These are phyloP conservation scores for Tulasnella sp. DNA, from an alignment of 768 basidiomycete species.

Conservation along the genomic window DNA sequence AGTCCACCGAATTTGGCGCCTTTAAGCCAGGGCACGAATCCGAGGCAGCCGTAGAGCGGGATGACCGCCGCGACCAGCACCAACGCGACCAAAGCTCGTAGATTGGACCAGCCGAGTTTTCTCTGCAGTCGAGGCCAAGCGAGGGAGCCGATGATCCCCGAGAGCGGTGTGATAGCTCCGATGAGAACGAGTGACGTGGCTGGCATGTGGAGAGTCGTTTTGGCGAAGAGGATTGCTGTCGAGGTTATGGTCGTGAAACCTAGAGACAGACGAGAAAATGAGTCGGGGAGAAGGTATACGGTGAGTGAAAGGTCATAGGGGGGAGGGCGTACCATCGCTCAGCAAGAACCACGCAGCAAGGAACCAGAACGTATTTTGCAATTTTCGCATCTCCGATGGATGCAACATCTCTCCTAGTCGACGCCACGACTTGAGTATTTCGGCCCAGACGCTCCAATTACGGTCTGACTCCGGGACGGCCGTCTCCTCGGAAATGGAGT, in stretches of 20 bases:
- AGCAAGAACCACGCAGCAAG: slow-evolving; percentile 93
- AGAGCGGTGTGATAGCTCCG: slow-evolving; percentile 68
- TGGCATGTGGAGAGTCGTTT: slow-evolving; percentile 79
- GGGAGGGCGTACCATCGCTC: slow-evolving; percentile 63
- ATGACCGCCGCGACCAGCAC: slow-evolving; percentile 64
- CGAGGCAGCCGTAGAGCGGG: slow-evolving; percentile 78
- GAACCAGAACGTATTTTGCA: slow-evolving; percentile 83
- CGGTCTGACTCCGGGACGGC: not conserved
- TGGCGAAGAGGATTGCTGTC: slow-evolving; percentile 87
- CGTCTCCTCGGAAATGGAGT: slow-evolving; percentile 22
- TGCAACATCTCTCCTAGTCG: slow-evolving; percentile 70
- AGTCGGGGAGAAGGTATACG: not conserved
- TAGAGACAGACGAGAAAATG: slow-evolving; percentile 35
- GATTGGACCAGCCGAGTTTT: slow-evolving; percentile 59
- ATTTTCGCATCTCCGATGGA: slow-evolving; percentile 64
- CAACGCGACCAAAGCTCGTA: slow-evolving; percentile 60
- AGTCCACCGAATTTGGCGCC: slow-evolving; percentile 61
- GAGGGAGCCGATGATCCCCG: slow-evolving; percentile 84
- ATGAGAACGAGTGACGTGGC: slow-evolving; percentile 73
- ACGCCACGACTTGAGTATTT: slow-evolving; percentile 70
- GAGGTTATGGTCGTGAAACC: slow-evolving; percentile 91
- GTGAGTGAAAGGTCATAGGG: not conserved
- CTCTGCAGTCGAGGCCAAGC: slow-evolving; percentile 72
- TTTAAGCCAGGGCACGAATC: slow-evolving; percentile 53
- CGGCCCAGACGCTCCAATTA: slow-evolving; percentile 48